Evolutionary conservation across 2,329 filamentous ascomycete genomes (phyloP), one percentile per base, ranked within the genome.

Genomic region (Fusarium acutatum): DNA sequence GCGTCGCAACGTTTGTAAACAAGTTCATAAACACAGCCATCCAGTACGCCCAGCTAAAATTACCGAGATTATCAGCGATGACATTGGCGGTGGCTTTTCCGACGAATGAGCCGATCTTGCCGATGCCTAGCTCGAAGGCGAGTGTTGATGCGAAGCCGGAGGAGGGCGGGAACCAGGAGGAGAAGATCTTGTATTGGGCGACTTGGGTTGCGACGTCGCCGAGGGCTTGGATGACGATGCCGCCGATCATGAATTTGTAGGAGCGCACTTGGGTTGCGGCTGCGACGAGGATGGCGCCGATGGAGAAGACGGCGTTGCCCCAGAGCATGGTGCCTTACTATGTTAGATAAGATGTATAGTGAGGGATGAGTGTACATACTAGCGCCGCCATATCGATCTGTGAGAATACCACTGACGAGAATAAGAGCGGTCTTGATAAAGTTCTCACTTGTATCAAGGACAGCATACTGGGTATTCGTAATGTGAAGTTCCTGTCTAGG

Each of bases 141-240:
- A 91, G 82, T 0, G 89, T 91, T 0, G 88, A 89, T 0, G 89
- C 90, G 75, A 91, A 91, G 4, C 89, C 89, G 63, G 88, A 86
- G 13, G 84, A 88, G 0, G 89, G 90, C 0, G 89, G 84, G 69
- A 91, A 91, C 89, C 89, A 91, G 0, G 88, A 89, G 1, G 88
- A 90, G 73, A 91, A 91, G 69, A 91, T 86, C 68, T 91, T 90
- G 78, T 91, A 91, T 76, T 91, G 89, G 1, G 90, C 90, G 35
- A 91, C 84, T 72, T 91, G 89, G 0, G 90, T 91, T 0, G 89
- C 88, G 26, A 91, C 89, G 68, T 91, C 89, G n/a, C 89, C 89
- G 0, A 91, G 79, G 0, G 89, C 85, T 34, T 87, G 83, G 18
- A 91, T 80, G 3, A 91, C 81, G 40, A 85, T 80, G 4, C 88